Evolutionary conservation across 2,329 filamentous ascomycete species (phyloP), one percentile per base, ranked within the genome.

Genomic region (Cytospora paraplurivora): DNA sequence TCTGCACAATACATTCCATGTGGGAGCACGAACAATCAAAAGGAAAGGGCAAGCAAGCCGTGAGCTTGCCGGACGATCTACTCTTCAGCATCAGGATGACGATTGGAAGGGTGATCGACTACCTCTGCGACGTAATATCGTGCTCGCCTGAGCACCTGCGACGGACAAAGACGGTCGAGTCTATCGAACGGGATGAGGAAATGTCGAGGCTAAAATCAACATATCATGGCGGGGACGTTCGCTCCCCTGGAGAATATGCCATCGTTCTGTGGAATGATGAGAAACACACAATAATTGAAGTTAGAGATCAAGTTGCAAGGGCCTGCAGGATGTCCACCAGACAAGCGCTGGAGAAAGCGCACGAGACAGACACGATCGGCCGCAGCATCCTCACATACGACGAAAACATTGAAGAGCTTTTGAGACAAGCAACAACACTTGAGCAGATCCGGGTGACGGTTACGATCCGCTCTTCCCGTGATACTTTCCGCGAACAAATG

Each of bases 401-500:
- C 15, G 81, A 80, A 32, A 88, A 96, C 73, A 79, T 98, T 47
- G 81, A 87, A 34, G 82, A 85, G 44, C 83, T 99, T 13, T 80
- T 99, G 17, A 79, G 79, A 15, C 93, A 95, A 76, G 91, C 93
- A 6, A 90, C 87, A 67, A 88, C 95, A 27, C 91, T 99, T 68
- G 95, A 99, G 76, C 89, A 96, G 66, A 97, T 99, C 75, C 93
- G 96, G 73, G 87, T 99, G 63, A 98, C 95, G 0, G 92, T 97
- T 56, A 99, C 95, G 0, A 93, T 99, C 66, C 87, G 95, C 52
- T 97, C 94, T 11, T 88, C 95, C 6, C 86, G 96, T 69, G 95
- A 99, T 76, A 98, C 93, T 0, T 99, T 98, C 77, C 86, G 95
- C 64, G 95, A 99, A 74, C 91, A 98, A 74, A 99, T 99, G 96